Conservation (phyloP, 352 stramenopile genomes). For the Phytophthora pini region DNA sequence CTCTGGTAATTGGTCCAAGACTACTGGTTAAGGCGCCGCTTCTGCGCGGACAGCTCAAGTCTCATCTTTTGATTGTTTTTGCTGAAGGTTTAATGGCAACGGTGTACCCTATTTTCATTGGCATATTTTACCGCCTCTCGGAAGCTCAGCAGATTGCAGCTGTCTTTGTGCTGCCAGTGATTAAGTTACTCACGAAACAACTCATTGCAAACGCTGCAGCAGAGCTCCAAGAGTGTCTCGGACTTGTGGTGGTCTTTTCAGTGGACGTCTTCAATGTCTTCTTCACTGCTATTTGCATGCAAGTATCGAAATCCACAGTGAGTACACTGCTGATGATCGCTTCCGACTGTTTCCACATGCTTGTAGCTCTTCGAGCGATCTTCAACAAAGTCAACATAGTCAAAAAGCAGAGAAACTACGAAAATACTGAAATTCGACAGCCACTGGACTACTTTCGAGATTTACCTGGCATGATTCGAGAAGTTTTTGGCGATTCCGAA, state of each 20-base stretch:
- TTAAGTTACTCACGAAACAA: conserved; percentile 32
- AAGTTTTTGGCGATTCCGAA: not conserved
- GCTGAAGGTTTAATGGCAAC: conserved; percentile 21
- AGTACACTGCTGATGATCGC: conserved; percentile 19
- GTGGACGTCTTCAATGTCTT: conserved; percentile 42
- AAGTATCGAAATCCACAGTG: conserved; percentile 12
- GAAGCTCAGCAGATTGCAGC: conserved; percentile 10
- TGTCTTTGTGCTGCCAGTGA: conserved; percentile 15
- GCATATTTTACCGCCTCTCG: conserved; percentile 13
- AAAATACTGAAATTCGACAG: not conserved
- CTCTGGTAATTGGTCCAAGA: conserved; percentile 6
- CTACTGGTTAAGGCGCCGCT: not conserved
- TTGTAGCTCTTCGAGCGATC: conserved; percentile 16
- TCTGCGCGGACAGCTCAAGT: conserved; percentile 15
- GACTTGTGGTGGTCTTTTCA: conserved; percentile 32
- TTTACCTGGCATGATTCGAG: conserved; percentile 1
- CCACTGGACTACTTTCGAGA: conserved; percentile 13
- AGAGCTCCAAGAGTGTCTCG: conserved; percentile 30
- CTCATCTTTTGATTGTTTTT: conserved; percentile 15
- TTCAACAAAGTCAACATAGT: conserved; percentile 6
- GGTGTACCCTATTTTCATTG: conserved; percentile 27
- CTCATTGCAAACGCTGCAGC: conserved; percentile 14
- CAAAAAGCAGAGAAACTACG: not conserved
- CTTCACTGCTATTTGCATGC: conserved; percentile 37
- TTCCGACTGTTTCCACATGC: conserved; percentile 13